A percentile compares a stretch with the other conserved stretches of the same genome.
These are phyloP conservation scores for Letharia columbiana DNA, from an alignment of 495 filamentous ascomycete genomes.

Conservation along the genomic window DNA sequence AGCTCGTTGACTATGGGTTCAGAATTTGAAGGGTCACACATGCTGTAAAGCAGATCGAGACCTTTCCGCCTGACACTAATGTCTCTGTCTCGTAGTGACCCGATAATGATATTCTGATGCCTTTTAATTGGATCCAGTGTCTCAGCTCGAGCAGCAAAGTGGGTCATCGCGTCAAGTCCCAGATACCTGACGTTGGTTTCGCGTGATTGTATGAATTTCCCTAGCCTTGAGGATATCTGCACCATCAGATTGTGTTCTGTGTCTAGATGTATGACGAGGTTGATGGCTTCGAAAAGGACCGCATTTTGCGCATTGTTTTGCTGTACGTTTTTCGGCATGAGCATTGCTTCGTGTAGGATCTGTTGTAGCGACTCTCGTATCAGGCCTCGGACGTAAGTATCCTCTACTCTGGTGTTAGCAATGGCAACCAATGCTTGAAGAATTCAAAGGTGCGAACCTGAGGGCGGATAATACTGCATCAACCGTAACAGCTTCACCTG, in stretches of 20 bases:
- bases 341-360: constrained; percentile 82
- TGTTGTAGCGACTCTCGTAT: constrained; percentile 87
- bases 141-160: constrained; percentile 89
- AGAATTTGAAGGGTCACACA: constrained; percentile 93
- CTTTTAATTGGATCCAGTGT: constrained; percentile 97
- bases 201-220: constrained; percentile 91
- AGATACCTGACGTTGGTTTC: constrained; percentile 98
- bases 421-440: neutral
- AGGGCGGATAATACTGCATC: constrained; percentile 93
- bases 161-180: constrained; percentile 95
- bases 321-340: constrained; percentile 96
- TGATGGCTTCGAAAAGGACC: constrained; percentile 96
- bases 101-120: constrained; percentile 91
- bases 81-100: constrained; percentile 87
- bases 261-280: constrained; percentile 97
- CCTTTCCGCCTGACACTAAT: constrained; percentile 96
- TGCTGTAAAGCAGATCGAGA: constrained; percentile 95
- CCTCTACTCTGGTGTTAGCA: constrained; percentile 48
- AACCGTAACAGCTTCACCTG: constrained; percentile 89
- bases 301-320: constrained; percentile 99
- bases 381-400: constrained; percentile 81
- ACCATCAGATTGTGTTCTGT: constrained; percentile 94
- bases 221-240: constrained; percentile 87
- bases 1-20: constrained; percentile 89
- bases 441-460: constrained; percentile 50